phyloP scores from a whole-genome alignment of 352 stramenopile genomes.

The Phytophthora colocasiae region DNA sequence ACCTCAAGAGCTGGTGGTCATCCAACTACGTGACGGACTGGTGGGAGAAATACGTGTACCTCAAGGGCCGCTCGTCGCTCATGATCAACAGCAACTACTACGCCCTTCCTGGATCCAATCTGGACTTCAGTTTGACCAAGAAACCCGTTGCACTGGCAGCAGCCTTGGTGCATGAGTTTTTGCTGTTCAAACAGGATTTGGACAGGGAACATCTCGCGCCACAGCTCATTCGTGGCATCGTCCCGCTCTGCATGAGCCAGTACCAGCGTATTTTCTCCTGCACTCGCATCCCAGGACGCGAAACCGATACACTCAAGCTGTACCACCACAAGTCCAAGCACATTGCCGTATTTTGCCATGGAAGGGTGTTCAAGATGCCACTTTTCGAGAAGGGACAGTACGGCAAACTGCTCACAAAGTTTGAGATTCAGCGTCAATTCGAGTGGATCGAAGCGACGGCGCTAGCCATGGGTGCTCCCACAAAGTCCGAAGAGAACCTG shows the following conservation, averaged over 20 bases:
- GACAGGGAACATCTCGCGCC: conserved; percentile 85
- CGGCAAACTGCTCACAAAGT: conserved; percentile 74
- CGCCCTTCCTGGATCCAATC: conserved; percentile 69
- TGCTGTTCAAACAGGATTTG: conserved; percentile 89
- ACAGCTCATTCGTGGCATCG: conserved; percentile 84
- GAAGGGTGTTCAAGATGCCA: conserved; percentile 91
- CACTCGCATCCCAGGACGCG: conserved; percentile 87
- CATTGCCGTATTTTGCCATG: conserved; percentile 86
- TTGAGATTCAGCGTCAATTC: conserved; percentile 85
- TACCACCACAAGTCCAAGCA: conserved; percentile 84
- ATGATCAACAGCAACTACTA: conserved; percentile 96
- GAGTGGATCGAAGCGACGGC: conserved; percentile 71
- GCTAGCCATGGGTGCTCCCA: conserved; percentile 40
- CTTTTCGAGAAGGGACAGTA: conserved; percentile 84
- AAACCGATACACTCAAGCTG: conserved; percentile 84
- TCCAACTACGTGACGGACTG: conserved; percentile 92
- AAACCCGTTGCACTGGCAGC: conserved; percentile 76
- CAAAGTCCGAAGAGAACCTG: conserved; percentile 61
- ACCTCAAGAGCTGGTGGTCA: conserved; percentile 91
- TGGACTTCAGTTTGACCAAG: conserved; percentile 66
- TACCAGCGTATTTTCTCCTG: conserved; percentile 92
- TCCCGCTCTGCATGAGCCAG: conserved; percentile 92
- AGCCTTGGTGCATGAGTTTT: conserved; percentile 75
- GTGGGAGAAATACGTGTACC: conserved; percentile 93
- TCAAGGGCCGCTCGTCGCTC: conserved; percentile 87